Conservation (phyloP, 2,329 filamentous ascomycete genomes). For the Coniochaeta sp. region DNA sequence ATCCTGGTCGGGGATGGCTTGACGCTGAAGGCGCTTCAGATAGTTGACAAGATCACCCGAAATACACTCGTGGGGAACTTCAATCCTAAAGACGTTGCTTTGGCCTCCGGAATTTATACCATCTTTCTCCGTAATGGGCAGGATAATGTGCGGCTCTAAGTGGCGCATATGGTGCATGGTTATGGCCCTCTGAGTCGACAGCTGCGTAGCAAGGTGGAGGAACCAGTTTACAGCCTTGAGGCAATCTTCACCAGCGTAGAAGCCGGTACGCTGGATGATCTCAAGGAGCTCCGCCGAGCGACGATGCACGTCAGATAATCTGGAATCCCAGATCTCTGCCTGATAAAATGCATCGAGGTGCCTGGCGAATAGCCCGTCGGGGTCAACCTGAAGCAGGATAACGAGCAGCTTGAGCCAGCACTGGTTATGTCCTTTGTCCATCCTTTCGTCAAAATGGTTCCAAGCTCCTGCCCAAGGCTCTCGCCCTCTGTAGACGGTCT, state of each 20-base stretch:
- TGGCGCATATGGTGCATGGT: neutral
- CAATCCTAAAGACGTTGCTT: neutral
- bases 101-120: neutral
- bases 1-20: neutral
- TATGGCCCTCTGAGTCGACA: neutral
- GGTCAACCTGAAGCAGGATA: neutral
- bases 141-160: neutral
- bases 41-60: neutral
- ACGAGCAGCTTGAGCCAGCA: neutral
- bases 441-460: neutral
- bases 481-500: neutral
- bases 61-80: neutral
- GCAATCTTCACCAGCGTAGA: neutral
- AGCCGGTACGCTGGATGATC: neutral
- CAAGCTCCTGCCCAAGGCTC: neutral
- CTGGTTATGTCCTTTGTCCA: neutral
- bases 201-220: neutral
- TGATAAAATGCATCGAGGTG: neutral
- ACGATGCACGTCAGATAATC: neutral
- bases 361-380: neutral
- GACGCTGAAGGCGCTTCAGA: neutral
- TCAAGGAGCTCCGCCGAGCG: neutral
- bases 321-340: neutral
- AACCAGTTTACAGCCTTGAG: neutral
- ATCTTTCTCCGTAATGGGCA: neutral